Evolutionary conservation across 768 basidiomycete species (phyloP), one percentile per base, ranked within the genome.

Genomic region (Lentinula raphanica): DNA sequence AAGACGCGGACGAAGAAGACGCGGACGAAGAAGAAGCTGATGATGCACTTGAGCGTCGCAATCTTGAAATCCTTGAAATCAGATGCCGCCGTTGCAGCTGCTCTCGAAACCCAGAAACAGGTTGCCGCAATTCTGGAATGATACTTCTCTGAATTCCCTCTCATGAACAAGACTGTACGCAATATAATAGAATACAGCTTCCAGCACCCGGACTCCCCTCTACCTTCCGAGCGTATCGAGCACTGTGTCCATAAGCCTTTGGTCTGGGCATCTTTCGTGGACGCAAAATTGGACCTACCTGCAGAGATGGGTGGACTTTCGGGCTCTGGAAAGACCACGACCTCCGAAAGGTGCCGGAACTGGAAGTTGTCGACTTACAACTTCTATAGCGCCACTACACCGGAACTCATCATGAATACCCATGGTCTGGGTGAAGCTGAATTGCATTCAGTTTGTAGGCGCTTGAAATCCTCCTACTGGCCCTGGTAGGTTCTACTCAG

Each of bases 311-410:
- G 97, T 54, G 97, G 97, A 46, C 97, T 97, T 66, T 97, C 97
- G n/a, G 97, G 97, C 68, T 98, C 97, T 21, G 97, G 97, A 23
- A 99, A 99, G 76, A 99, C 97, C 6, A 99, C 98, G 97, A 98
- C 97, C 0, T 99, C 29, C 87, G 97, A 58, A 98, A 98, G 71
- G 81, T 98, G 36, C 95, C 97, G 1, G 94, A 98, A 72, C 94
- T 99, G 88, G 97, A 99, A 67, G 94, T 98, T 45, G 95, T 98
- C 63, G 97, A 97, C 48, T 85, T 99, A 64, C n/a, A 99, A 99
- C 74, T 99, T 99, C 73, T 99, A 97, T 31, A 97, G 94, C 69
- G 97, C 97, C 17, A 98, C 97, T 0, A 98, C 94, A 1, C 97
- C 97, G 0, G 97, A 98, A 68, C 82, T 99, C 28, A 96, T 99